Conservation (phyloP, 176 grass and related monocot species). For the Juncus inflexus region DNA sequence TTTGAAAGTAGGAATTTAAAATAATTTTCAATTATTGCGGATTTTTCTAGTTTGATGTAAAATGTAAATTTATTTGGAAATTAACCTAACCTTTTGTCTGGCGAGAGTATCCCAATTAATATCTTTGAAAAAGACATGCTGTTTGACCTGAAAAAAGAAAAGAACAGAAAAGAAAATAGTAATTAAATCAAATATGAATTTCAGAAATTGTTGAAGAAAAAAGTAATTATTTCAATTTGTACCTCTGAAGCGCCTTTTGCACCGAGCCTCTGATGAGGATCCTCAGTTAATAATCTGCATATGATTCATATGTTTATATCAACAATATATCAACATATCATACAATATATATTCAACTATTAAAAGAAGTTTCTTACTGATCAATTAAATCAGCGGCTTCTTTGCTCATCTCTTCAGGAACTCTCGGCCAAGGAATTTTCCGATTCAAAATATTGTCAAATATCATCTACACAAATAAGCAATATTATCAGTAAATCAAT, state of each 20-base stretch:
- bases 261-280: constrained; percentile 94
- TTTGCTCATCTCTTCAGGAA: constrained; percentile 85
- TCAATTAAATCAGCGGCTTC: constrained; percentile 90
- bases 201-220: not conserved
- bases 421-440: constrained; percentile 95
- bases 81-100: constrained; percentile 82
- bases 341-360: constrained; percentile 3
- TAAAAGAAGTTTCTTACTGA: constrained; percentile 55
- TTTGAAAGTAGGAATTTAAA: not conserved
- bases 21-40: no score
- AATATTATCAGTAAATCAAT: constrained; percentile 30
- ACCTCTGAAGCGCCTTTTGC: constrained; percentile 93
- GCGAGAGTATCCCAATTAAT: constrained; percentile 96
- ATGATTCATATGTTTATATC: constrained; percentile 18
- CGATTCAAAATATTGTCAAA: constrained; percentile 99
- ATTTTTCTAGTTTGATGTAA: constrained; percentile 1
- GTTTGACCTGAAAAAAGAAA: constrained; percentile 98
- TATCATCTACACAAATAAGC: constrained; percentile 71
- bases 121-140: constrained; percentile 88
- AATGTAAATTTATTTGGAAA: constrained; percentile 7
- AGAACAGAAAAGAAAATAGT: constrained; percentile 35
- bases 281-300: constrained; percentile 89
- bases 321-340: constrained; percentile 6
- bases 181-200: constrained; percentile 7
- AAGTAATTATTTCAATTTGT: constrained; percentile 31